Base-by-base conservation (phyloP, 2,329 filamentous ascomycete species). In the Plectosphaerella cucumerina region DNA sequence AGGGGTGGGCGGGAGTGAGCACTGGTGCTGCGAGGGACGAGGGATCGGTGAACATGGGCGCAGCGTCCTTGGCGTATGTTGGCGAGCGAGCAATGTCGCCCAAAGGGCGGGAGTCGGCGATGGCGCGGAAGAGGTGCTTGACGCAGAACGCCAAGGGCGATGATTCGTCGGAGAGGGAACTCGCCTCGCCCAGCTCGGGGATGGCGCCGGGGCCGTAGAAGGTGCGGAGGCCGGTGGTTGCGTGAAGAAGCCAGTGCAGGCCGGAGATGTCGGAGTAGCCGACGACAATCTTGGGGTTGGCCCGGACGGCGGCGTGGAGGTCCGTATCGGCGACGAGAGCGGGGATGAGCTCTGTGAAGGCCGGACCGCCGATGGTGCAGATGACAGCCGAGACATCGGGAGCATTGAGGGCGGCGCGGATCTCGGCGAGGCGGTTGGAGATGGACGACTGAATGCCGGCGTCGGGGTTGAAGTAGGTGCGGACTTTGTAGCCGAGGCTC, bases 151-250 rank as follows among this genome's bases (percentile, higher is more conserved):
- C 59, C 5, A 69, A 57, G 6, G 68, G 49, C 2, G 62, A 62
- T 3, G 52, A 47, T 12, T 62, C 59, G 14, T 64, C 57, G 3
- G 59, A 54, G 6, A 52, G 34, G 0, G 60, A 53, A 10, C 48
- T 54, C 1, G 56, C 45, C 31, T 65, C 67, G 26, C 68, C 68
- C 1, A 74, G 67, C 53, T 74, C 70, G 2, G 69, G 60, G 44
- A 73, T 63, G 2, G 65, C 58, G 4, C 66, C 62, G 3, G 72
- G 72, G 0, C 72, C 72, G 57, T 74, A 74, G 48, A 74, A 74
- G 5, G 71, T 73, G 39, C 70, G 68, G 34, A 74, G 58, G 1
- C 72, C 71, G 0, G 67, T 61, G 11, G 61, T 22, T 1, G 64
- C 64, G 52, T 69, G 53, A 33, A 74, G 57, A 46, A 69, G 66